Conservation (phyloP, 1,284 basidiomycete species). For the Ceratobasidium theobromae region DNA sequence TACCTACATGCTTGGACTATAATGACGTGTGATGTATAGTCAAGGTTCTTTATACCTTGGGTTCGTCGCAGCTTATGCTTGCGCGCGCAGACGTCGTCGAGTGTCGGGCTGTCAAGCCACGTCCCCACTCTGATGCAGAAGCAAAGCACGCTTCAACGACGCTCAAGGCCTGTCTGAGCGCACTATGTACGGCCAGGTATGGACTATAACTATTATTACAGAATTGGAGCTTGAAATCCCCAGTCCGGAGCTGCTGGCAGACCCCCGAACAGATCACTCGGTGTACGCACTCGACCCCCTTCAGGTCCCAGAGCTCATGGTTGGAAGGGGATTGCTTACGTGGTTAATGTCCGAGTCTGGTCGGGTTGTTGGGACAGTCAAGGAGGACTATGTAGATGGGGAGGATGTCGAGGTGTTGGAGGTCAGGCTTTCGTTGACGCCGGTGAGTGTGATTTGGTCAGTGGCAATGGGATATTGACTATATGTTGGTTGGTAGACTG, state of each 20-base stretch:
- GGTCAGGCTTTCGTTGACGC: slow-evolving; percentile 7
- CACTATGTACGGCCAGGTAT: slow-evolving; percentile 11
- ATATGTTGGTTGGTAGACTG: not conserved
- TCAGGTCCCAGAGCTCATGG: slow-evolving; percentile 7
- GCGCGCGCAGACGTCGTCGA: not conserved
- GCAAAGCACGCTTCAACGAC: slow-evolving; percentile 1
- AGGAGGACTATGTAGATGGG: slow-evolving; percentile 15
- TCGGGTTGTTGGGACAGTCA: not conserved
- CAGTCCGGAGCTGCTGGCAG: slow-evolving; percentile 17
- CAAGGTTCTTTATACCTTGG: slow-evolving; percentile 12
- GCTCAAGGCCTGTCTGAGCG: slow-evolving; percentile 2
- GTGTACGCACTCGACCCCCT: slow-evolving; percentile 19
- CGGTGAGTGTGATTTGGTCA: not conserved
- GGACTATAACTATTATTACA: not conserved
- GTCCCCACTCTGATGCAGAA: not conserved
- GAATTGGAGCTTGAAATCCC: not conserved
- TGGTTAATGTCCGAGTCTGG: slow-evolving; percentile 11
- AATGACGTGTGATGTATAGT: not conserved
- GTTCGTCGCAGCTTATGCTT: slow-evolving; percentile 15
- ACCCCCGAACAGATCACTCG: slow-evolving; percentile 8
- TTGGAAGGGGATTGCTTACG: not conserved
- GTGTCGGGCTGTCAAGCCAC: slow-evolving; percentile 15
- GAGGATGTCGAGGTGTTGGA: slow-evolving; percentile 16
- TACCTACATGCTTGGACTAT: not conserved
- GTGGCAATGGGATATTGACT: no score